Base-by-base conservation (phyloP, 352 stramenopile genomes). In the Phytophthora syringae region DNA sequence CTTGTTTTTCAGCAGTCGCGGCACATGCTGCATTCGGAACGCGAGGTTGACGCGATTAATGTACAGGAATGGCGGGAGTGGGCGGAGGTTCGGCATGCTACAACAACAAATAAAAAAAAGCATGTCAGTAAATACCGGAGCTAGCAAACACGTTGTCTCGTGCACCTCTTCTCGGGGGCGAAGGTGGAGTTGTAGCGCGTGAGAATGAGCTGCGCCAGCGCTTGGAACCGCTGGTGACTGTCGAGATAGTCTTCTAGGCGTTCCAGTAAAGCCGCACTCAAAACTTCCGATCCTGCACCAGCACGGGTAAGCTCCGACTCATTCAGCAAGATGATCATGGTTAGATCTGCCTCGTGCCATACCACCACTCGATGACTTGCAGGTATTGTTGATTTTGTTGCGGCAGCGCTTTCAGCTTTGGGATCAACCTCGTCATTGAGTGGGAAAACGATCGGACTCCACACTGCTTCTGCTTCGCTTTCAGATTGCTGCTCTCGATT, bases 271-370 rank as follows among this genome's bases (percentile, higher is more conserved):
- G 27, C 40, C 0, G 47, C 10, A n/a, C 59, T 52, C 10, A 77
- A 60, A 22, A 2, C 12, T 25, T 9, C 13, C 51, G 5, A 27
- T 22, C 4, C n/a, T 69, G 36, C 2, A n/a, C 7, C 25, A 6
- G 21, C 18, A 32, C 52, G 47, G 48, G 45, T 13, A 13, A 45
- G 7, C 7, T 50, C 2, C 2, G n/a, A 37, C 55, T 60, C n/a
- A 27, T 64, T 43, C 0, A 80, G 47, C 7, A 87, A 64, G 15
- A 86, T 28, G 1, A 90, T 25, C 37, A 90, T 62, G 13, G 81
- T 80, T 5, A 88, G 57, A 50, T 88, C 76, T 36, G 61, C 67
- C 48, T 90, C 77, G 52, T 90, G 79, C 67, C 77, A 90, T 22
- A 88, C 43, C 7, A 76, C 62, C 42, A 74, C 60, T 69, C 65